Conservation (phyloP, 1,139 yeast species). For the Candida gigantensis region DNA sequence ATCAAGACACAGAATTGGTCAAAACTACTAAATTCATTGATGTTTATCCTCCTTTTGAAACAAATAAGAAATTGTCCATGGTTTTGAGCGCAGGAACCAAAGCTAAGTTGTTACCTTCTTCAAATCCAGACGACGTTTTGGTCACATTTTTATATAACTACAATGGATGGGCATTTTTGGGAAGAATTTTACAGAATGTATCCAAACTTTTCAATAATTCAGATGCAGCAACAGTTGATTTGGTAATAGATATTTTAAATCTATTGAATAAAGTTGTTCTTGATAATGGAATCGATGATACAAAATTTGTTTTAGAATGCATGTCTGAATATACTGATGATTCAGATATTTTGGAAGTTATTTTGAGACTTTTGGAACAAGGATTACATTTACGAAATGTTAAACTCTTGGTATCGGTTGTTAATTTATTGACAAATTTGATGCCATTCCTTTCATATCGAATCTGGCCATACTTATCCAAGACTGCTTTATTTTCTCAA, state of each 20-base stretch:
- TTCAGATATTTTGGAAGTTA: constrained; percentile 67
- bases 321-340: constrained; percentile 63
- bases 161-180: constrained; percentile 86
- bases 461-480: constrained; percentile 77
- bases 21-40: constrained; percentile 41
- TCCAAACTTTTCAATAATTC: constrained; percentile 40
- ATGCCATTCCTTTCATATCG: constrained; percentile 56
- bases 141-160: constrained; percentile 72
- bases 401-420: constrained; percentile 45
- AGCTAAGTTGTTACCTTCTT: constrained; percentile 65
- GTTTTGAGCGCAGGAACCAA: constrained; percentile 55
- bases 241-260: constrained; percentile 50
- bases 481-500: constrained; percentile 64
- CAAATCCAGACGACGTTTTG: constrained; percentile 45
- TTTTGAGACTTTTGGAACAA: constrained; percentile 68
- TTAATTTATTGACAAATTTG: constrained; percentile 53
- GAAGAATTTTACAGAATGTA: constrained; percentile 71
- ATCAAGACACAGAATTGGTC: constrained; percentile 54
- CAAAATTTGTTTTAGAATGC: constrained; percentile 49
- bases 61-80: constrained; percentile 44
- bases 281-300: constrained; percentile 43
- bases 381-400: constrained; percentile 59
- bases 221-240: constrained; percentile 35
- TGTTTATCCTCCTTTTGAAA: constrained; percentile 53
- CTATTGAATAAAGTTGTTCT: constrained; percentile 52